Evolutionary conservation across 345 rosid species (phyloP), one percentile per base, ranked within the genome.

Genomic region (Lagerstroemia speciosa): DNA sequence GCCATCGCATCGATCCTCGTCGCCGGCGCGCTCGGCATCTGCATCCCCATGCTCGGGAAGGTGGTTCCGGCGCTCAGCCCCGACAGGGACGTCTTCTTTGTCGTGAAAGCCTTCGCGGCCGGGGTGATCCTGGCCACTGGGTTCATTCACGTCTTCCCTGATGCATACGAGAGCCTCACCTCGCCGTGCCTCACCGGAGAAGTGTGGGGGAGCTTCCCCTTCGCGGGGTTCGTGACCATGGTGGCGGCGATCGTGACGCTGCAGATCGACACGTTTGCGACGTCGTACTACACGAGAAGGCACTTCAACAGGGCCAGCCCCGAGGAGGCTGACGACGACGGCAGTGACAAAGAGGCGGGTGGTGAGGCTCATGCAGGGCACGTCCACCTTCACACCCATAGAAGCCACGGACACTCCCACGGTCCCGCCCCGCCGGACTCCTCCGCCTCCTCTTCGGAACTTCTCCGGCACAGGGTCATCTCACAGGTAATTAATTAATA

Each of bases 101-200:
- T 90, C 9, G 75, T 92, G 16, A 90, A 90, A 57, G 77, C 87
- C 22, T 88, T 92, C 20, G 95, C 93, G 1, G 78, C 95, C 0
- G 96, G 98, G 0, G 85, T 90, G 32, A 92, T 92, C 52, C 82
- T 92, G 0, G 89, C 90, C 2, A 88, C 97, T 1, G 97, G 90
- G 14, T 90, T 87, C 76, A 90, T 85, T 83, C 98, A 90, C 46
- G 90, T 88, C 20, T 68, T 90, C 64, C 97, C 95, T 1, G 93
- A 92, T 68, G 89, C 97, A n/a, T 90, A 87, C 45, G 87, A 83
- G 43, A 81, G 78, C 79, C 75, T 89, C 70, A 73, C 80, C 0
- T 92, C 96, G 0, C 32, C 50, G 12, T 89, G 96, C 63, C 63
- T 58, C 33, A 58, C 33, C 7, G 78, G 85, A 2, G 76, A 60